Evolutionary conservation across 2,329 filamentous ascomycete species (phyloP), one percentile per base, ranked within the genome.

Genomic region (Camillea tinctor): DNA sequence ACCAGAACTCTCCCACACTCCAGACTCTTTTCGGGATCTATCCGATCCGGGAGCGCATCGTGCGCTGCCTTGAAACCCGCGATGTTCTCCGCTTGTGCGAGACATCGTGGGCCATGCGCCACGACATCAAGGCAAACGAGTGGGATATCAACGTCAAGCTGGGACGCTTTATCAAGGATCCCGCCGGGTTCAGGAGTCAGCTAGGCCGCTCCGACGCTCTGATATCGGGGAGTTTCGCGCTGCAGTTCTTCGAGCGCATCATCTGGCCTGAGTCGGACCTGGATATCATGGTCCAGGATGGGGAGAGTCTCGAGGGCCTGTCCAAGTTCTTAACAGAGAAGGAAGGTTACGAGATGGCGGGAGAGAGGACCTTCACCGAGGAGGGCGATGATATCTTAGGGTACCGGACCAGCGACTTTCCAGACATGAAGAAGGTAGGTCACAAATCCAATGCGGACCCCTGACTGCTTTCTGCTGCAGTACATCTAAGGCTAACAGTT

Each of bases 161-260:
- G 11, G 24, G 24, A 9, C 59, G 56, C 19, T 61, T 61, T 36
- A 56, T 59, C 36, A 22, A 54, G 22, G 22, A 63, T 21, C 59
- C 61, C 11, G 36, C 13, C 13, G 54, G 40, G 7, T 63, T 61
- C 13, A 51, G 55, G 17, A 57, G 51, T 21, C 36, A 53, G 24
- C 54, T 61, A 7, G 54, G 61, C 3, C 56, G 59, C n/a, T 54
- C 48, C 53, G 50, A 62, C 17, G 60, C 55, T 23, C 19, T 60
- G 24, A 61, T 63, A 52, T 50, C 54, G 0, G 61, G 61, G 7
- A 59, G 58, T 17, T 62, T 62, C 22, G 60, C 60, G 19, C 52
- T 62, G 53, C 60, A 62, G 36, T 59, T 61, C 26, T 57, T 63
- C 15, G 61, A 54, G 30, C 55, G 60, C 21, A 49, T 52, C 24